These are phyloP conservation scores for Lactarius pseudohatsudake DNA, from an alignment of 768 basidiomycete species.

Conservation along the genomic window DNA sequence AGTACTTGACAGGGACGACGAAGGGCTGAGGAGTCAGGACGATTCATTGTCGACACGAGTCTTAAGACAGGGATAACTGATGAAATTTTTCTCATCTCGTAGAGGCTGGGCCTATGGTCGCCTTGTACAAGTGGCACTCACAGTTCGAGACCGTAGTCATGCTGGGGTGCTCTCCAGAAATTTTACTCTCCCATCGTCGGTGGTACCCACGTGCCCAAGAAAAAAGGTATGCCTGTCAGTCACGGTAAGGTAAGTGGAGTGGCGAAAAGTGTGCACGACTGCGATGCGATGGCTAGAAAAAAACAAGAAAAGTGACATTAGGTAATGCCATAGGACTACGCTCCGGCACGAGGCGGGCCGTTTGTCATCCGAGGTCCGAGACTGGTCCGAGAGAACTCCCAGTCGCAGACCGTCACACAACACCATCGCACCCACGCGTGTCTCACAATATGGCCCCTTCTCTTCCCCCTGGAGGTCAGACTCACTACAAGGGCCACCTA, in stretches of 20 bases:
- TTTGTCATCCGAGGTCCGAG: neutral
- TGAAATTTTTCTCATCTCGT: slow-evolving; percentile 21
- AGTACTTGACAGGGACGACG: neutral
- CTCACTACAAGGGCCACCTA: neutral
- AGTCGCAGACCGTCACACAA: neutral
- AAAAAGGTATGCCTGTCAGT: no score
- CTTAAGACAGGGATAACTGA: slow-evolving; percentile 30
- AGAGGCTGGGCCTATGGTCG: neutral
- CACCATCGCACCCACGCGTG: neutral
- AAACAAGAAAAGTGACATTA: neutral
- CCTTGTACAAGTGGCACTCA: slow-evolving; percentile 4
- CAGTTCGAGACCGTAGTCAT: neutral
- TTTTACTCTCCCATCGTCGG: neutral
- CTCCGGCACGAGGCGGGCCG: neutral
- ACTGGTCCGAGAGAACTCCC: no score
- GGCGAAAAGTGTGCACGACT: no score
- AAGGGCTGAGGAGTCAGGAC: slow-evolving; percentile 3
- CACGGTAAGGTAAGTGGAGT: no score
- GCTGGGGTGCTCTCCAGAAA: neutral
- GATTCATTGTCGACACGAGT: slow-evolving; percentile 18
- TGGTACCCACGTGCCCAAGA: no score
- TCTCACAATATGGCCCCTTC: slow-evolving; percentile 16
- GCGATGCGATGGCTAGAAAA: no score
- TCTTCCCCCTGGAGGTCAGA: slow-evolving; percentile 22
- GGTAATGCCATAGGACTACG: neutral